Evolutionary conservation across 805 yeast genomes (phyloP).

Genomic region (Saccharomycopsis fermentans): DNA sequence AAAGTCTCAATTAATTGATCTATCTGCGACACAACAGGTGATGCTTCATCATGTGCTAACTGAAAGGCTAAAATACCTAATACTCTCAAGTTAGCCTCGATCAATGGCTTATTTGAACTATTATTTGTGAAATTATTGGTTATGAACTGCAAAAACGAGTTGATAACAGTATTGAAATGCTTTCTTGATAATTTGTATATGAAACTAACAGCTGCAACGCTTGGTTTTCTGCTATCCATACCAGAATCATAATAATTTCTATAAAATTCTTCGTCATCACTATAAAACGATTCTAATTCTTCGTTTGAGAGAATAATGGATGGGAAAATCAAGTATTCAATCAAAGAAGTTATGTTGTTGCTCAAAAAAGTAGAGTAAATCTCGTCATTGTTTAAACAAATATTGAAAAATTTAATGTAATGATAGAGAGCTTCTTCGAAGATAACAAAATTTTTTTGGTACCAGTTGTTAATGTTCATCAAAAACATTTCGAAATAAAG

Average conservation of each 20-base stretch:
- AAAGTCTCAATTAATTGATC: constrained; percentile 53
- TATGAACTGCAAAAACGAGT: constrained; percentile 41
- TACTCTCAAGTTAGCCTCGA: constrained; percentile 75
- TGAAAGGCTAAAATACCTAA: constrained; percentile 58
- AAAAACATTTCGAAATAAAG: constrained; percentile 12
- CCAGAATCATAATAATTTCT: constrained; percentile 58
- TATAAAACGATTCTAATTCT: constrained; percentile 61
- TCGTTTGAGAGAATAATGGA: constrained; percentile 58
- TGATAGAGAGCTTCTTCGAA: constrained; percentile 10
- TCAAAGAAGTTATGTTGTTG: constrained; percentile 2
- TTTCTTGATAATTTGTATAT: constrained; percentile 28
- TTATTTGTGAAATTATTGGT: constrained; percentile 35
- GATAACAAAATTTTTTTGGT: constrained; percentile 28
- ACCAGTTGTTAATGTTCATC: constrained; percentile 47
- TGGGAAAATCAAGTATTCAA: constrained; percentile 36
- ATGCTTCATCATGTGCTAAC: constrained; percentile 33
- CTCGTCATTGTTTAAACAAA: constrained; percentile 5
- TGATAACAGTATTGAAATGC: constrained; percentile 5
- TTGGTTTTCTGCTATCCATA: constrained; percentile 60
- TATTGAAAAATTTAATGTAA: constrained; percentile 11
- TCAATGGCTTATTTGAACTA: constrained; percentile 40
- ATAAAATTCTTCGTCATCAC: constrained; percentile 75
- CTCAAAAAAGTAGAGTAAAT: constrained; percentile 31
- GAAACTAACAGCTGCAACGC: constrained; percentile 70
- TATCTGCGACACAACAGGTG: constrained; percentile 42